Base-by-base conservation (phyloP, 2,329 filamentous ascomycete genomes). In the Monilinia vaccinii-corymbosi region DNA sequence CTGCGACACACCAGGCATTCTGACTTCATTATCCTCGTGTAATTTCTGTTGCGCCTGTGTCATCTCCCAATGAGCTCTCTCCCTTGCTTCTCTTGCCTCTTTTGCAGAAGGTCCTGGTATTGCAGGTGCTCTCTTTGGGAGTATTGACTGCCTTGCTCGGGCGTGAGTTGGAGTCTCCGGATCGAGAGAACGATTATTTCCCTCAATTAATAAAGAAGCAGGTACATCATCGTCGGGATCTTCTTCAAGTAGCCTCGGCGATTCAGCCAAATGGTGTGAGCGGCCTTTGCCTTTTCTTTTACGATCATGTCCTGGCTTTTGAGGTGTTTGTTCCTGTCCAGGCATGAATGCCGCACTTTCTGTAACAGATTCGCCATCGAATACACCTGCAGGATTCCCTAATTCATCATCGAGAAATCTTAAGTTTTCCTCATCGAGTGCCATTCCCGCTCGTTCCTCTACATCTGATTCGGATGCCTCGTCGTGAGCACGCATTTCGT, bases 131-230 rank as follows among this genome's bases (percentile, higher is more conserved):
- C 58, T 65, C 38, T 64, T 68, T 31, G 59, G 56, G 14, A 60
- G 13, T 21, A 62, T 63, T 34, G 55, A 47, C 44, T 62, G 60
- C 47, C 60, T 63, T 5, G 50, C 44, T 58, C 64, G 60, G 32
- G 70, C 49, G 32, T 69, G 69, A 32, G 63, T 63, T 60, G 68
- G 65, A 58, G 63, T 61, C 62, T 63, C 69, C 53, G 40, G 65
- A 31, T 60, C 69, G 58, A 60, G 55, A 55, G 61, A 65, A 18
- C 51, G 51, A n/a, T 75, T 73, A 51, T 78, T 77, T 5, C 72
- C 75, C 68, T 87, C 84, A 23, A 87, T 79, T 21, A 87, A 71
- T 21, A 87, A 73, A 3, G 84, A 87, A 21, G 79, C 81, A 0
- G 84, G 84, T 0, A 87, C 84, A 66, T 86, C 84, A 58, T 85